phyloP scores from a whole-genome alignment of 2,329 filamentous ascomycete genomes.

The Volutella citrinella region DNA sequence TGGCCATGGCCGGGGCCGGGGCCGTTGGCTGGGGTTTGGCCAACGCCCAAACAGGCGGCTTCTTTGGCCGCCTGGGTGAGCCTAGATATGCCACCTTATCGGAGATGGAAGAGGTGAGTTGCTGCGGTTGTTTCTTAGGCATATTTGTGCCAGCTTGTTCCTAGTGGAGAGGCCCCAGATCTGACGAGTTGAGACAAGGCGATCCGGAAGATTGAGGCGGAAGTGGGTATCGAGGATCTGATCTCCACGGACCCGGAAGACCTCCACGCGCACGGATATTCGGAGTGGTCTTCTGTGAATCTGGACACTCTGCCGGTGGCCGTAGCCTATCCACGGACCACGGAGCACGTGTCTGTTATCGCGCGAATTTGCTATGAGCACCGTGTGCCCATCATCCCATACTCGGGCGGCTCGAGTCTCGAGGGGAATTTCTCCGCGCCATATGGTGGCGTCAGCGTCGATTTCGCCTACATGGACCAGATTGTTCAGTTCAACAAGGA shows the following conservation, averaged over 20 bases:
- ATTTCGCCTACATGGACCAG: slow-evolving; percentile 84
- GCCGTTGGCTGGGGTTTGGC: slow-evolving; percentile 41
- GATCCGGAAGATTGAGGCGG: slow-evolving; percentile 50
- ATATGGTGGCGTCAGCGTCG: slow-evolving; percentile 82
- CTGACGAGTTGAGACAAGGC: slow-evolving; percentile 48
- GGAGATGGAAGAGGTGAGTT: slow-evolving; percentile 41
- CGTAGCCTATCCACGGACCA: slow-evolving; percentile 61
- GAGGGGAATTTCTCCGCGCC: slow-evolving; percentile 90
- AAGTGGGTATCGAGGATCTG: slow-evolving; percentile 49
- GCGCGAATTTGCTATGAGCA: slow-evolving; percentile 73
- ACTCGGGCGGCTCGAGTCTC: slow-evolving; percentile 80
- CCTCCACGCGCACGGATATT: slow-evolving; percentile 61
- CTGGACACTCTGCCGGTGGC: slow-evolving; percentile 59
- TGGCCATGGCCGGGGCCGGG: slow-evolving; percentile 37
- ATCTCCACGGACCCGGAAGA: slow-evolving; percentile 63
- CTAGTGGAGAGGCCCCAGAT: neutral
- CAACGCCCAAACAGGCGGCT: slow-evolving; percentile 13
- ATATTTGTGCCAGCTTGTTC: neutral
- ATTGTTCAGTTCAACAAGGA: slow-evolving; percentile 77
- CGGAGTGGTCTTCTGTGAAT: slow-evolving; percentile 63
- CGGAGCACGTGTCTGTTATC: slow-evolving; percentile 57
- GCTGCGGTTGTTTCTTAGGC: too few species aligned
- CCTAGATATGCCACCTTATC: slow-evolving; percentile 38
- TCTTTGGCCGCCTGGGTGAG: slow-evolving; percentile 17
- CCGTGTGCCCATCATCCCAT: slow-evolving; percentile 80